Conservation (phyloP, 1,284 basidiomycete genomes). For the Moesziomyces antarcticus region DNA sequence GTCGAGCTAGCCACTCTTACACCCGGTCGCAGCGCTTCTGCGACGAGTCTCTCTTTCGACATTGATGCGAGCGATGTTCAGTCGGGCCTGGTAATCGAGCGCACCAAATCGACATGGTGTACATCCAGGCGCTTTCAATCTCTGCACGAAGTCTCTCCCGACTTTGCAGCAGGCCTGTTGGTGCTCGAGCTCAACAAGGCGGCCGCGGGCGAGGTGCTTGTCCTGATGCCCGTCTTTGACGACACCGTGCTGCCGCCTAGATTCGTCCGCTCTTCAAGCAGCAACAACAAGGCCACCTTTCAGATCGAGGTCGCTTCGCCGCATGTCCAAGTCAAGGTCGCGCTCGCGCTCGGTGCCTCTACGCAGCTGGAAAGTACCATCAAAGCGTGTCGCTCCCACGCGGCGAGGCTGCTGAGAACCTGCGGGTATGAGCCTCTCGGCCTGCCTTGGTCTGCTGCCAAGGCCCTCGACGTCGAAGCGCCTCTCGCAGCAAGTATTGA, state of each 20-base stretch:
- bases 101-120: constrained; percentile 50
- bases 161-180: constrained; percentile 23
- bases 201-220: constrained; percentile 12
- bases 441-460: constrained; percentile 31
- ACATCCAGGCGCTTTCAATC: constrained; percentile 33
- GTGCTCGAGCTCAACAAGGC: constrained; percentile 25
- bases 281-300: constrained; percentile 6
- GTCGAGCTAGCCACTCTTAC: constrained; percentile 7
- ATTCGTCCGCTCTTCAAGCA: constrained; percentile 15
- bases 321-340: constrained; percentile 8
- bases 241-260: constrained; percentile 4
- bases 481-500: not conserved
- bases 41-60: constrained; percentile 12
- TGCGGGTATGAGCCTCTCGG: constrained; percentile 29
- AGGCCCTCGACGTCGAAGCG: constrained; percentile 8
- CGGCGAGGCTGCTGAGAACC: constrained; percentile 16
- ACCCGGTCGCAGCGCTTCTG: not conserved
- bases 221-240: constrained; percentile 27
- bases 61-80: constrained; percentile 20
- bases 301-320: constrained; percentile 1
- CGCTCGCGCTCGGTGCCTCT: constrained; percentile 18
- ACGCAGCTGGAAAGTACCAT: constrained; percentile 13
- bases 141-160: constrained; percentile 22
- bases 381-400: constrained; percentile 27
- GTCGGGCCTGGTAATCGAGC: constrained; percentile 32